These are phyloP conservation scores for Yamadazyma sp. DNA, from an alignment of 1,139 yeast genomes.

Conservation along the genomic window DNA sequence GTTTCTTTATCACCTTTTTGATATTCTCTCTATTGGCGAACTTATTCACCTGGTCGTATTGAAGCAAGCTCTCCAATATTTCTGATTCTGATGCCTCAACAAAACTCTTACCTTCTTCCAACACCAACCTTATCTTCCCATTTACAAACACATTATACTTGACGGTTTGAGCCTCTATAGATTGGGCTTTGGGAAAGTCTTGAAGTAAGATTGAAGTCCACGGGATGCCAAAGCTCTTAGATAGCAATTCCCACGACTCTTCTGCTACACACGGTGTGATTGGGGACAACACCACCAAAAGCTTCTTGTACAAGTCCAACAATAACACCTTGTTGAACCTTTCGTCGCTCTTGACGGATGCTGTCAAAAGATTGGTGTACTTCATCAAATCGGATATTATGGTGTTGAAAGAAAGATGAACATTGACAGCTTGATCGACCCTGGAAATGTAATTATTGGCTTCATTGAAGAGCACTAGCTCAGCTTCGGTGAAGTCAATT, in stretches of 20 bases:
- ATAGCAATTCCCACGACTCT: conserved; percentile 70
- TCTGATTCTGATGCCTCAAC: conserved; percentile 25
- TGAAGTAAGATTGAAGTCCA: conserved; percentile 58
- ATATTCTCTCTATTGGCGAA: conserved; percentile 12
- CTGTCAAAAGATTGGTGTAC: conserved; percentile 56
- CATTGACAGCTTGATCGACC: conserved; percentile 60
- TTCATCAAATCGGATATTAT: conserved; percentile 90
- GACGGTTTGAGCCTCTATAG: conserved; percentile 32
- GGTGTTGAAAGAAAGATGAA: conserved; percentile 70
- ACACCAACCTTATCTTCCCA: conserved; percentile 62
- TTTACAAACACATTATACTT: conserved; percentile 61
- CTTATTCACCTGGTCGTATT: conserved; percentile 11
- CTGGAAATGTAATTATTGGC: conserved; percentile 49
- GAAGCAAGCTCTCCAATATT: conserved; percentile 18
- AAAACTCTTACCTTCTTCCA: conserved; percentile 36
- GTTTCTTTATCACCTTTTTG: conserved; percentile 25
- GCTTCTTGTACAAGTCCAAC: conserved; percentile 47
- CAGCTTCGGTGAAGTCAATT: conserved; percentile 38
- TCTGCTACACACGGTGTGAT: conserved; percentile 81
- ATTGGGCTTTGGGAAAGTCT: conserved; percentile 51
- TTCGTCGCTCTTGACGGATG: conserved; percentile 31
- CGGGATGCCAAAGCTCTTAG: conserved; percentile 21
- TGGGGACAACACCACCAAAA: conserved; percentile 64
- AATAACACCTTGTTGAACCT: conserved; percentile 27
- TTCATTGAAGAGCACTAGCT: conserved; percentile 57